Base-by-base conservation (phyloP, 2,329 filamentous ascomycete genomes). In the Helotiales sp. region DNA sequence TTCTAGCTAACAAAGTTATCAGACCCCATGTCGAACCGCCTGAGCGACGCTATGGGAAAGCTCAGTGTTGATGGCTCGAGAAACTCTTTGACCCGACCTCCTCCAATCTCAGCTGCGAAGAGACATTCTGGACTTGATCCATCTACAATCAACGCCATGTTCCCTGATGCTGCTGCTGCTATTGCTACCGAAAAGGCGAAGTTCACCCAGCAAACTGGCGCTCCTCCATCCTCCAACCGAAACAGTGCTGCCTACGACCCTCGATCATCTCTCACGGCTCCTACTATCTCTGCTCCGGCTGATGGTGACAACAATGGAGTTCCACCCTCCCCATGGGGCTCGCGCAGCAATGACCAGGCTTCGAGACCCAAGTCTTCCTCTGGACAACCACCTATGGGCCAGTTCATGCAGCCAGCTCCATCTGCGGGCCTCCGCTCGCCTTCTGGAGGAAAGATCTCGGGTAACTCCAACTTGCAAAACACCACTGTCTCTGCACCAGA, bases 181-280 rank as follows among this genome's bases (percentile, higher is more conserved):
- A 98, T 99, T 79, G 95, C 95, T 28, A 97, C 96, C 69, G 95
- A 99, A 80, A 97, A 97, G 83, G 95, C 94, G 66, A 96, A 97
- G 79, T 98, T 96, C 77, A 96, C 94, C 20, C 94, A 97, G 79
- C 92, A 97, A 78, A 97, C 94, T 3, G 96, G 95, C 67, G 93
- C 94, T 71, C 90, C 91, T 24, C 93, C 94, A 3, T 88, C 92
- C 0, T 97, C 96, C 24, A 97, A 97, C 83, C 89, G 96, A 67
- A 98, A 97, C 82, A 98, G 95, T 79, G 85, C 89, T 69, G 88
- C 90, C 22, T 87, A 93, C 65, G 93, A 93, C 70, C 87, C 92
- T 68, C 89, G 94, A 66, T 65, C 71, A 30, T 95, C 93, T 22
- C 85, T 96, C 70, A 85, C 87, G 68, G 89, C 91, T 6, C 91